phyloP scores from a whole-genome alignment of 305 asterid species.

The Lippia alba region DNA sequence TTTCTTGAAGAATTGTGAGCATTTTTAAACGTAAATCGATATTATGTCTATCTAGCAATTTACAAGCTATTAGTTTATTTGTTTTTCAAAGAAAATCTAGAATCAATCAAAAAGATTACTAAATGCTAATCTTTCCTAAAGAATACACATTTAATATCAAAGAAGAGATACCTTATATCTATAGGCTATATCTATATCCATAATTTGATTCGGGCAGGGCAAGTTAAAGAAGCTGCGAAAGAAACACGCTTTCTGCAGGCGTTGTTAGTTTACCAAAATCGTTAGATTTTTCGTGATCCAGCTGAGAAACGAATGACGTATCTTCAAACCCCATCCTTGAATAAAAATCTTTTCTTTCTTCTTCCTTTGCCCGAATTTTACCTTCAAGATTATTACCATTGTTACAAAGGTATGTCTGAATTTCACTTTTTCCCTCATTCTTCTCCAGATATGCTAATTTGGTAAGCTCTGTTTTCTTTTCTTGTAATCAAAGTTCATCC shows the following conservation, averaged over 20 bases:
- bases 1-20: no score
- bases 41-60: no score
- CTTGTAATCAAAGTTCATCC: constrained; percentile 26
- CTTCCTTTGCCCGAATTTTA: constrained; percentile 22
- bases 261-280: constrained; percentile 36
- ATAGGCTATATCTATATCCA: no score
- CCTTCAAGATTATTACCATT: not conserved
- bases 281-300: constrained; percentile 22
- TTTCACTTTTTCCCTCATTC: constrained; percentile 10
- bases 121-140: no score
- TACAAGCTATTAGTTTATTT: no score
- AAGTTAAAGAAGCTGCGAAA: constrained; percentile 20
- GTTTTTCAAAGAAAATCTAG: no score
- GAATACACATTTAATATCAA: no score
- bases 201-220: constrained; percentile 17
- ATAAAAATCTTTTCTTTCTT: constrained; percentile 10
- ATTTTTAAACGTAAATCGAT: no score
- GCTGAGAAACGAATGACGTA: not conserved
- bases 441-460: constrained; percentile 15
- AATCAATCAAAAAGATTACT: no score
- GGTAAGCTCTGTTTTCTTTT: not conserved
- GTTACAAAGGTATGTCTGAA: constrained; percentile 27
- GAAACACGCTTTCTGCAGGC: constrained; percentile 34
- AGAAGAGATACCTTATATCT: no score
- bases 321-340: not conserved